Conservation (phyloP, 106 monocot genomes). For the Dioscorea alata region DNA sequence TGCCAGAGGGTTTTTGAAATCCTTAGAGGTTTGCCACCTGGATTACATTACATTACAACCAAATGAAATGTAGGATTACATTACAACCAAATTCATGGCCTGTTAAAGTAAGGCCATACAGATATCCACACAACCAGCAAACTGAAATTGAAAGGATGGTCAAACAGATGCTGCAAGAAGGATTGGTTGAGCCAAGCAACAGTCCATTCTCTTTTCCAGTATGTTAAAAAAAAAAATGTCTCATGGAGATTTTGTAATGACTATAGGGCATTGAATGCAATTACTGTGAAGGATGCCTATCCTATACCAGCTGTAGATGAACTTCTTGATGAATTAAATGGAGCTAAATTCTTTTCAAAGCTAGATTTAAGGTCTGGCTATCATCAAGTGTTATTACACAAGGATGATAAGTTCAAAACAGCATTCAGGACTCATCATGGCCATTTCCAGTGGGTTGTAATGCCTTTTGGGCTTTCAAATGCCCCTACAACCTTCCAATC, state of each 20-base stretch:
- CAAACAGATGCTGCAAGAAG: neutral
- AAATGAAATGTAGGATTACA: neutral
- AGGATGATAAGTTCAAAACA: too few species aligned
- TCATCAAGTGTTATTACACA: too few species aligned
- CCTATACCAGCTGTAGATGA: too few species aligned
- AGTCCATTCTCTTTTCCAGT: constrained; percentile 10
- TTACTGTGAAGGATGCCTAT: neutral
- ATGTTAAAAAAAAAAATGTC: constrained; percentile 1
- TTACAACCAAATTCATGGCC: neutral
- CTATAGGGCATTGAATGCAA: neutral
- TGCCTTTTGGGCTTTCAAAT: too few species aligned
- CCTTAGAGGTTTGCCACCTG: neutral
- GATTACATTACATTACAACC: neutral
- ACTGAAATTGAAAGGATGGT: neutral
- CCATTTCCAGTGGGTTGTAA: too few species aligned
- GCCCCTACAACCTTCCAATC: too few species aligned
- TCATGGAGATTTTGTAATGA: neutral
- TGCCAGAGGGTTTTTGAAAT: neutral
- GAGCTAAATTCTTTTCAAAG: too few species aligned
- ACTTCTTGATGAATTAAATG: too few species aligned
- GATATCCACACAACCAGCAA: constrained; percentile 1
- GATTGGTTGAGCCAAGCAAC: neutral
- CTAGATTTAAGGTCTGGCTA: too few species aligned
- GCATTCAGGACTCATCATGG: too few species aligned
- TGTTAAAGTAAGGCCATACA: neutral